Evolutionary conservation across 257 asterid species (phyloP).

Genomic region (Solanum paucissectum): DNA sequence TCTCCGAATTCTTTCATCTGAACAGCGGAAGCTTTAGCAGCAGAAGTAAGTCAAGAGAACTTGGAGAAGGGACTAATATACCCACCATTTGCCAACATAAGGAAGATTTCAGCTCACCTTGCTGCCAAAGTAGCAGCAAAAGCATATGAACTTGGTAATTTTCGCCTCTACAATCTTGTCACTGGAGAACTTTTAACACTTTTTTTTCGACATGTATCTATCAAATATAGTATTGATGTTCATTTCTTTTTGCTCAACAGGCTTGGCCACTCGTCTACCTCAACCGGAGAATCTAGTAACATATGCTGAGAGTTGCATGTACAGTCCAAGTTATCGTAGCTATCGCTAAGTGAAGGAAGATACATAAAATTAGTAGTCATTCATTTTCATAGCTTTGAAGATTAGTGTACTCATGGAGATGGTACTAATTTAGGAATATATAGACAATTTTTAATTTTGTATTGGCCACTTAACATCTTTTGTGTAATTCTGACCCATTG

Average conservation of each 20-base stretch:
- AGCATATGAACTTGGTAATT: constrained; percentile 78
- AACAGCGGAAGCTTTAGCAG: constrained; percentile 91
- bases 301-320: constrained; percentile 84
- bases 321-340: constrained; percentile 73
- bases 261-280: constrained; percentile 82
- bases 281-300: constrained; percentile 56
- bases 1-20: constrained; percentile 1
- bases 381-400: background rate
- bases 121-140: constrained; percentile 89
- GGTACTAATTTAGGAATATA: background rate
- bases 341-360: constrained; percentile 39
- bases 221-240: background rate
- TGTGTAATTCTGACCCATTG: background rate
- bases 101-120: constrained; percentile 83
- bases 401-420: background rate
- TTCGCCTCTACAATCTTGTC: background rate
- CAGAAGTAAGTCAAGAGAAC: constrained; percentile 62
- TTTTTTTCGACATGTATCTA: background rate
- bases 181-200: background rate
- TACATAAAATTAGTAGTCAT: background rate
- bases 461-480: background rate
- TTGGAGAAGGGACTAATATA: constrained; percentile 68
- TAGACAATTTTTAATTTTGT: background rate
- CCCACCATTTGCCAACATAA: constrained; percentile 70
- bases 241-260: constrained; percentile 20